These are phyloP conservation scores for Apiospora kogelbergensis DNA, from an alignment of 2,329 filamentous ascomycete species.

Conservation along the genomic window DNA sequence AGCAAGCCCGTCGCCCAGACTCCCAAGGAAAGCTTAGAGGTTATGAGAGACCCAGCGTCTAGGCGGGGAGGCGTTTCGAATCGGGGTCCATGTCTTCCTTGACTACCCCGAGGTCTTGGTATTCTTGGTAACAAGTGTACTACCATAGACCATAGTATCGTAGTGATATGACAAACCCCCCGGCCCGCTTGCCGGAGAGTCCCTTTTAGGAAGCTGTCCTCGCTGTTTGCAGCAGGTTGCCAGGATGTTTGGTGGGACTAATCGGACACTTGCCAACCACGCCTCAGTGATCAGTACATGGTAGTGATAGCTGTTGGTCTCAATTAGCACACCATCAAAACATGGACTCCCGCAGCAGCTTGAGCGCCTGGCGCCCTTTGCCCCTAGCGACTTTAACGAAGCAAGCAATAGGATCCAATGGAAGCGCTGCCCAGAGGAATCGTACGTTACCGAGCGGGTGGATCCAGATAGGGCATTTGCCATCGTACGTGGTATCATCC, in stretches of 20 bases:
- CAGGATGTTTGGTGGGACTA: background rate
- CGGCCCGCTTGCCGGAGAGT: background rate
- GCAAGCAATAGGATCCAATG: background rate
- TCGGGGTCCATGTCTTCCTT: background rate
- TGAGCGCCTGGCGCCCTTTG: background rate
- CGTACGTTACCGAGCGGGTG: background rate
- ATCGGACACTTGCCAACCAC: background rate
- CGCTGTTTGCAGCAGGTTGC: background rate
- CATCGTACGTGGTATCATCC: background rate
- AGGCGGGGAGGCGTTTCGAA: background rate
- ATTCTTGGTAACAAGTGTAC: background rate
- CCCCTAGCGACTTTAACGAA: background rate
- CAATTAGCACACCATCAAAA: background rate
- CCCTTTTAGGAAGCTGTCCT: background rate
- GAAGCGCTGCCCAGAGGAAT: background rate
- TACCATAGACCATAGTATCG: background rate
- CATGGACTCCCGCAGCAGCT: background rate
- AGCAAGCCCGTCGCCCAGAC: background rate
- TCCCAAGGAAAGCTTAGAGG: constrained; percentile 3
- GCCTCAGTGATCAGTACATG: background rate
- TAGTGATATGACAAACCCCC: background rate
- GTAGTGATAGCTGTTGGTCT: background rate
- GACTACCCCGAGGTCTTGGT: background rate
- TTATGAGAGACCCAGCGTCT: background rate
- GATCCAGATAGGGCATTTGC: background rate